Conservation (phyloP, 768 basidiomycete species). For the Leccinum uliginosum region DNA sequence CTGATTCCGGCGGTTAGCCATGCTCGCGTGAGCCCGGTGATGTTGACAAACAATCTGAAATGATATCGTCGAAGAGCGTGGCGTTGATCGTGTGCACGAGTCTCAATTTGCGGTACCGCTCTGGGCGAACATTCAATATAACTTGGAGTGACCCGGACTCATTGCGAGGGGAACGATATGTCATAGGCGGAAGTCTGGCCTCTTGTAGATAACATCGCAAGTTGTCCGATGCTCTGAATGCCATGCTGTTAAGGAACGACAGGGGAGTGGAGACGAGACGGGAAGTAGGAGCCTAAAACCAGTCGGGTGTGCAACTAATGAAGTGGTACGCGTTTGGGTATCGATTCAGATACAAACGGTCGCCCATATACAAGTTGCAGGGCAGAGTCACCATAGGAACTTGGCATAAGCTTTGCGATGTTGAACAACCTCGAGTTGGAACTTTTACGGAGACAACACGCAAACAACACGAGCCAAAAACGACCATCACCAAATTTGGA, state of each 20-base stretch:
- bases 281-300: background rate
- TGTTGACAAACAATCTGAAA: constrained; percentile 36
- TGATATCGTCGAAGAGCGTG: constrained; percentile 28
- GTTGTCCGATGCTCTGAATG: constrained; percentile 37
- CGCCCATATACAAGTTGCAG: background rate
- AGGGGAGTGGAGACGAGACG: background rate
- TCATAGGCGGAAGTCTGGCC: constrained; percentile 43
- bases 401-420: background rate
- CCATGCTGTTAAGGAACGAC: constrained; percentile 14
- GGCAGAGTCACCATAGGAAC: constrained; percentile 18
- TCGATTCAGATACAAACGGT: background rate
- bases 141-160: constrained; percentile 18
- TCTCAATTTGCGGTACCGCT: constrained; percentile 50
- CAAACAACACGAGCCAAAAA: background rate
- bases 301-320: background rate
- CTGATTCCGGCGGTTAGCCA: constrained; percentile 24
- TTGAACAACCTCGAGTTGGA: constrained; percentile 4
- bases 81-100: constrained; percentile 36
- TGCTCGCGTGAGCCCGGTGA: background rate
- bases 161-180: constrained; percentile 32
- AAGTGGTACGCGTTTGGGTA: background rate
- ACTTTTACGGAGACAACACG: background rate
- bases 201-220: constrained; percentile 45
- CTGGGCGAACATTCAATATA: constrained; percentile 38
- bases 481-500: constrained; percentile 1